Evolutionary conservation across 176 grass and related monocot genomes (phyloP), one percentile per base, ranked within the genome.

Genomic region (Olyra latifolia): DNA sequence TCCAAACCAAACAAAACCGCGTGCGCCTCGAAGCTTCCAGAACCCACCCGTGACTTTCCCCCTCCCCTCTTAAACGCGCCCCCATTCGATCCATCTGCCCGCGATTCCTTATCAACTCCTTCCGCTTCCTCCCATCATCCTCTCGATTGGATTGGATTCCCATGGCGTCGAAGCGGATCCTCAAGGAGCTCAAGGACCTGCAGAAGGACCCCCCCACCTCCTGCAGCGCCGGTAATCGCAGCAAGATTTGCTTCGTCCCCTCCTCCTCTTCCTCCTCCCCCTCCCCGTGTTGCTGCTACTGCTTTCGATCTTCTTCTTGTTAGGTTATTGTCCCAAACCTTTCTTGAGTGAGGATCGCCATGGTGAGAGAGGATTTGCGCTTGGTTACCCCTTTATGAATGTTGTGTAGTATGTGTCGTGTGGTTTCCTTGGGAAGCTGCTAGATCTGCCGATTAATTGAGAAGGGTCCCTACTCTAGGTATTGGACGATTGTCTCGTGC

Each of bases 151-250:
- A 62, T n/a, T 39, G 20, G 13, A 48, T 46, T n/a, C 11, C 44
- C 69, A 89, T 89, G 87, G 87, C 87, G 71, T 85, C 87, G 47
- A 89, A 89, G 87, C 82, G 82, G 82, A 89, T 89, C 82, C 62
- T 85, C 62, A 85, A 89, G 87, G 87, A 89, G 87, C 87, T 89
- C 77, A 89, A 89, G 82, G 87, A 89, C 64, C 82, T 89, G 63
- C 87, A 89, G 87, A 64, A 75, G 82, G 87, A 89, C 25, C 87
- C 82, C 12, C 87, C 87, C 5, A 89, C 82, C 71, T 85, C 87
- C 1, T 89, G 87, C 82, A 89, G 87, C 87, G 87, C 87, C 10
- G 87, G 87, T 89, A 49, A 69, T 61, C 20, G 27, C 11, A 4
- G 1, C 62, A 39, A 40, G 62, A 44, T 46, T 62, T 9, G 22